Evolutionary conservation across 2,329 filamentous ascomycete genomes (phyloP).

Genomic region (Dactylellina haptotyla): DNA sequence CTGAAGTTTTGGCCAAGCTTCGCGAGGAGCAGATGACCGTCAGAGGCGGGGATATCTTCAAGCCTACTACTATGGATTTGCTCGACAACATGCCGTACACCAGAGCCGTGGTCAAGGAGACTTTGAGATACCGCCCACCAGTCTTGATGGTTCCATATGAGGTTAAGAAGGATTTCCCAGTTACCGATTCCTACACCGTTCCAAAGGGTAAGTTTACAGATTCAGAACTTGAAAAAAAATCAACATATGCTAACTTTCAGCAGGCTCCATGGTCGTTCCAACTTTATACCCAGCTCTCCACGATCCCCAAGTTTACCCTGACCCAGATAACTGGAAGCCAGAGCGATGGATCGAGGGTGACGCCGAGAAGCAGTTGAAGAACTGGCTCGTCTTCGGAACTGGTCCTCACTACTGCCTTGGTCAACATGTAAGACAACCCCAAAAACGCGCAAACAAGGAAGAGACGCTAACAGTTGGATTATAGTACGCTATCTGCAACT

Average conservation of each 20-base stretch:
- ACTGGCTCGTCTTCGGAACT: constrained; percentile 94
- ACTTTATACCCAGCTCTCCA: constrained; percentile 90
- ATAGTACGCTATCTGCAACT: constrained; percentile 82
- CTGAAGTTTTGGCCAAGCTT: constrained; percentile 88
- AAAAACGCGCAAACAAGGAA: neutral
- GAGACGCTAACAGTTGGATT: constrained; percentile 17
- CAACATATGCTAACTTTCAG: constrained; percentile 8
- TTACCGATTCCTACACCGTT: constrained; percentile 87
- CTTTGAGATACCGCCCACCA: constrained; percentile 91
- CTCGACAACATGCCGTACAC: constrained; percentile 91
- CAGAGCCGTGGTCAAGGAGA: constrained; percentile 88
- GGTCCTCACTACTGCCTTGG: constrained; percentile 97
- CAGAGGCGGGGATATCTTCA: constrained; percentile 78
- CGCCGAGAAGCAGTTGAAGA: constrained; percentile 88
- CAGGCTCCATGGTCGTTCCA: constrained; percentile 90
- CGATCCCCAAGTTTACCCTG: constrained; percentile 89
- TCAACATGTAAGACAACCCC: constrained; percentile 68
- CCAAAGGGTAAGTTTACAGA: constrained; percentile 73
- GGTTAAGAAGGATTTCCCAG: constrained; percentile 93
- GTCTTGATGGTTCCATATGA: constrained; percentile 97
- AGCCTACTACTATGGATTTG: constrained; percentile 80
- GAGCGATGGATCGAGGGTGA: constrained; percentile 91
- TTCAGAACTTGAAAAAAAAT: constrained; percentile 7
- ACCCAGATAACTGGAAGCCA: constrained; percentile 87
- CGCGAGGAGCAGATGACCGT: constrained; percentile 86